Evolutionary conservation across 1,139 yeast genomes (phyloP), one percentile per base, ranked within the genome.

Genomic region (Suhomyces chickasaworum): DNA sequence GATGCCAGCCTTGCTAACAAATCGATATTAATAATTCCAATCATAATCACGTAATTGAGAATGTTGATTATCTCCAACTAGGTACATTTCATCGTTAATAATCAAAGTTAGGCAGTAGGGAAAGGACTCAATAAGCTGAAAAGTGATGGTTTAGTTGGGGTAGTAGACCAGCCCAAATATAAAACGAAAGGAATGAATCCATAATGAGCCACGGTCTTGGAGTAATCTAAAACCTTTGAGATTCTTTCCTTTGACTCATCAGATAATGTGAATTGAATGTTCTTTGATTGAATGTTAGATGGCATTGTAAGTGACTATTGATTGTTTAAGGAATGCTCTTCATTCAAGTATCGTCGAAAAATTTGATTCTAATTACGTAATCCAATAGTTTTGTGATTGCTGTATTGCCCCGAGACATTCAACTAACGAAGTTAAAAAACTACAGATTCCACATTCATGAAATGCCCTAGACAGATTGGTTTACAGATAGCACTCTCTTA

Each of bases 141-240:
- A 63, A 90, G 74, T 55, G 84, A 83, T 54, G 98, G 98, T 71
- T 86, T 88, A 68, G 86, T 87, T 49, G 89, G 78, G 53, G 95
- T 83, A 58, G 88, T 83, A 51, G 88, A 76, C 96, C 96, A 91
- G 37, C 97, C 98, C 63, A 93, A 76, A 75, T 93, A 93, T 62
- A 93, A 77, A 55, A 93, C 86, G 64, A 93, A 87, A 50, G 99
- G 99, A 60, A 93, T 86, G 88, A 96, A 93, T 37, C 98, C 97
- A 69, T 90, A 93, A 73, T 93, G 98, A 50, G 93, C 88, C 61
- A 88, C 79, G 47, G 89, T 86, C 68, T 89, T 88, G 55, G 97
- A 85, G 60, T 89, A 78, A 59, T 88, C 95, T 59, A 90, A 74
- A 54, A 90, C 73, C 68, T 85, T 89, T 67, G 84, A 70, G 67